A percentile compares a stretch with the other conserved stretches of the same genome.
Evolutionary conservation across 768 basidiomycete species (phyloP).

Genomic region (Lentinula aciculospora): DNA sequence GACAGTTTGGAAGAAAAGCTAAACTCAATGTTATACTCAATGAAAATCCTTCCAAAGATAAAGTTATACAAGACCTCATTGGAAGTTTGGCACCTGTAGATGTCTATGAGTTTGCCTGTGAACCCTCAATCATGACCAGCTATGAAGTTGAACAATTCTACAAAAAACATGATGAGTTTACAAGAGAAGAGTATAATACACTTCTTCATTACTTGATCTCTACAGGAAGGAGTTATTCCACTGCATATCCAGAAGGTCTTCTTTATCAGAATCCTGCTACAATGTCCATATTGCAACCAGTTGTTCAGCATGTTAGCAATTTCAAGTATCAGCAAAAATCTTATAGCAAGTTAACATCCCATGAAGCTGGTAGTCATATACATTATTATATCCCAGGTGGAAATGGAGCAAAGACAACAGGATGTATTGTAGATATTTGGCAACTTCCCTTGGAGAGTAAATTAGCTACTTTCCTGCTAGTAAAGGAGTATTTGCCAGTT

Average conservation of each 20-base stretch:
- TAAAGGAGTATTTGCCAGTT: not conserved
- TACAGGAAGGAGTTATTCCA: not conserved
- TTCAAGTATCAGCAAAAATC: not conserved
- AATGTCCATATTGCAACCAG: not conserved
- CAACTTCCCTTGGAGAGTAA: not conserved
- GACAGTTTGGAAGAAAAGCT: conserved; percentile 8
- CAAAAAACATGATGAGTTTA: not conserved
- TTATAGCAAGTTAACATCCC: not conserved
- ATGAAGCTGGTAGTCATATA: conserved; percentile 3
- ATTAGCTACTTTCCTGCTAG: not conserved
- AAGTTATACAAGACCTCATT: not conserved
- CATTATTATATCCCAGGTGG: not conserved
- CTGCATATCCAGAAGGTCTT: not conserved
- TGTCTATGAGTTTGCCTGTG: not conserved
- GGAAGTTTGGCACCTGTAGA: conserved; percentile 1
- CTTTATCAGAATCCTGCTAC: not conserved
- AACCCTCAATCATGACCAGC: not conserved
- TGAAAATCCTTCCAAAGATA: not conserved
- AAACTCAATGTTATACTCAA: conserved; percentile 4
- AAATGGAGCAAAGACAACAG: not conserved
- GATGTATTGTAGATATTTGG: not conserved
- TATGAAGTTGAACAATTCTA: not conserved
- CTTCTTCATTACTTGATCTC: not conserved
- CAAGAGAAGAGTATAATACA: not conserved
- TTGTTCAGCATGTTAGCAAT: not conserved